Base-by-base conservation (phyloP, 257 asterid genomes). In the Mitragyna speciosa region DNA sequence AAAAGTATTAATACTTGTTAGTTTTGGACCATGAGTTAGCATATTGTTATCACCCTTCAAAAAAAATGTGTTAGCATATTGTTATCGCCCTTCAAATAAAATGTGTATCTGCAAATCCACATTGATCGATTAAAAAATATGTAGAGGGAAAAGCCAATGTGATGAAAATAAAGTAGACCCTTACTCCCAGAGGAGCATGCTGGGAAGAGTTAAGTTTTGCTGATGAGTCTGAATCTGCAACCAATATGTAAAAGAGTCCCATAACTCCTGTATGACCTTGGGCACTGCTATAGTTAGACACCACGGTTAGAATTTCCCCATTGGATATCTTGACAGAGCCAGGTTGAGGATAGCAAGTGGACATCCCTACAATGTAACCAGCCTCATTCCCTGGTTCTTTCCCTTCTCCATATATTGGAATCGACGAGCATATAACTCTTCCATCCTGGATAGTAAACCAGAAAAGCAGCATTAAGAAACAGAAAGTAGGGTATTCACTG, bases 351-450 rank as follows among this genome's bases (percentile, higher is more conserved):
- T 95, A 93, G 73, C 98, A 95, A 0, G 96, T 86, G 28, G 98
- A 84, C 98, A 93, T 95, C 65, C 99, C 99, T 17, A 95, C 97
- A 6, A 92, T 85, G 82, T 88, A 91, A 74, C 99, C 99, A 12
- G 90, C 92, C 82, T 95, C 99, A 45, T 95, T 91, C 71, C 98
- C 99, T 61, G 89, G 84, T 84, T 93, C 92, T 15, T 87, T 81
- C 56, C 98, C 97, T 5, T 74, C 79, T 69, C 98, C 99, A 28
- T 95, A 95, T 4, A 79, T 87, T 52, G 98, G 97, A 73, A 47
- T 11, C 0, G 99, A 93, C 6, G 92, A 89, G 85, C 99, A 95
- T 84, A 92, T 87, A 48, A 80, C 88, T 66, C 92, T 83, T 77
- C 94, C 96, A 72, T 91, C 93, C 99, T 95, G 82, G 47, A 80